Percentiles rank a stretch among this genome's conserved stretches.
Conservation (phyloP, 2,329 filamentous ascomycete genomes). For the Curvularia eragrostidis region DNA sequence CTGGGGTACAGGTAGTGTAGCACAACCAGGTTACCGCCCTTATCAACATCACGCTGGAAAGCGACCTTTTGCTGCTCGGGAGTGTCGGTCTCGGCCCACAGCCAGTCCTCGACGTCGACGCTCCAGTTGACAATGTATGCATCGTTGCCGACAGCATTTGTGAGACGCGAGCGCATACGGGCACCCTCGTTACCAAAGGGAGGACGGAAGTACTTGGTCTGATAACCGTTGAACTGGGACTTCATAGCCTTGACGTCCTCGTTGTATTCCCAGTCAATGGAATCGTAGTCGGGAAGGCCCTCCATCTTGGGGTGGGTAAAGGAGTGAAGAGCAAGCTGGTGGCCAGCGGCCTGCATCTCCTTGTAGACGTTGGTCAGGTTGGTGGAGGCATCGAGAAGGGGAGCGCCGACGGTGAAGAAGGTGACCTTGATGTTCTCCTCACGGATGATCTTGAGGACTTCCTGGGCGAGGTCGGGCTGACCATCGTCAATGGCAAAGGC, state of each 20-base stretch:
- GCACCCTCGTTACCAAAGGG: conserved; percentile 73
- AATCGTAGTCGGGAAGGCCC: conserved; percentile 58
- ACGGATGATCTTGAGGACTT: conserved; percentile 67
- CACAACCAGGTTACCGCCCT: conserved; percentile 69
- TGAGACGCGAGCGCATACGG: conserved; percentile 68
- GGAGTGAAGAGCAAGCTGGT: conserved; percentile 73
- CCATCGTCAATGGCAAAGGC: conserved; percentile 77
- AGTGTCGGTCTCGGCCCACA: conserved; percentile 67
- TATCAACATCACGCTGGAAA: conserved; percentile 67
- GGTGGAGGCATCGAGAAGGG: conserved; percentile 64
- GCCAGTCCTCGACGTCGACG: conserved; percentile 74
- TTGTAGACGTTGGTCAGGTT: conserved; percentile 70
- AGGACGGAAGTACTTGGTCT: conserved; percentile 67
- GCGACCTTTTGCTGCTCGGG: conserved; percentile 71
- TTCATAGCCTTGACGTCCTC: conserved; percentile 62
- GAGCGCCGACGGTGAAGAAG: conserved; percentile 73
- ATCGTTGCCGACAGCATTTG: conserved; percentile 54
- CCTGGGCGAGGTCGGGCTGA: conserved; percentile 63
- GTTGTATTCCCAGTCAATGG: conserved; percentile 68
- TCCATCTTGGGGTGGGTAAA: conserved; percentile 74
- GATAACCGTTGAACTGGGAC: conserved; percentile 44
- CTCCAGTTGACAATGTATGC: conserved; percentile 71
- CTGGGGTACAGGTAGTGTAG: conserved; percentile 72
- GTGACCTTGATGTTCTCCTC: conserved; percentile 70
- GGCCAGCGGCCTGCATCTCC: conserved; percentile 67